Evolutionary conservation across 225 moss, liverwort and hornwort species (phyloP).

Genomic region (Physcomitrium patens): DNA sequence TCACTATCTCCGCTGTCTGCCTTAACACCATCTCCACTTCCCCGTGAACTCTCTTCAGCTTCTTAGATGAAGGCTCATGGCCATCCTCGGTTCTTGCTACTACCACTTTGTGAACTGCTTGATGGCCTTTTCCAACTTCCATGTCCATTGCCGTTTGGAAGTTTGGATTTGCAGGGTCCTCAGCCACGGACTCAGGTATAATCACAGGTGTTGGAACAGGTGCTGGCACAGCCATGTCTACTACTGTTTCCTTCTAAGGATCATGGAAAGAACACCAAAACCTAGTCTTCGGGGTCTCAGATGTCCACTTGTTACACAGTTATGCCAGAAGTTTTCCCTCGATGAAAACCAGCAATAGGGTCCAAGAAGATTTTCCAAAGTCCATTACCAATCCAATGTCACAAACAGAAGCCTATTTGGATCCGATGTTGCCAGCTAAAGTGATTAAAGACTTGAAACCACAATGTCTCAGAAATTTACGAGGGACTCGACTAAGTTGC

Average conservation of each 20-base stretch:
- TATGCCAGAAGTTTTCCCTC: background rate
- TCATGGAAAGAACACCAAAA: background rate
- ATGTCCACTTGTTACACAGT: background rate
- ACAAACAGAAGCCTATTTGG: background rate
- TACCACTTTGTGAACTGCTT: background rate
- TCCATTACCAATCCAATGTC: background rate
- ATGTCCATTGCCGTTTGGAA: constrained; percentile 23
- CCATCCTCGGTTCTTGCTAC: constrained; percentile 19
- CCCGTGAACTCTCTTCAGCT: constrained; percentile 38
- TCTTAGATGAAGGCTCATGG: constrained; percentile 38
- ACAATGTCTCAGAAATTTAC: background rate
- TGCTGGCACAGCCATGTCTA: constrained; percentile 30
- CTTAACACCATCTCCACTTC: constrained; percentile 53
- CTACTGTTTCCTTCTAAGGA: background rate
- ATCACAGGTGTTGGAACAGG: constrained; percentile 3
- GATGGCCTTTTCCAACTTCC: background rate
- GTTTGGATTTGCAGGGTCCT: constrained; percentile 23
- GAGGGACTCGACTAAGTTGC: background rate
- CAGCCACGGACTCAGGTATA: constrained; percentile 9
- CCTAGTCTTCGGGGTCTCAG: background rate
- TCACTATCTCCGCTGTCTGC: constrained; percentile 76
- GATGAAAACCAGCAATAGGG: background rate
- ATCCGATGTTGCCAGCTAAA: background rate
- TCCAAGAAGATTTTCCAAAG: background rate
- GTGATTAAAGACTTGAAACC: background rate